A percentile compares a stretch with the other conserved stretches of the same genome.
These are phyloP conservation scores for Borovskyia barvae DNA, from an alignment of 208 protist species.

Conservation along the genomic window DNA sequence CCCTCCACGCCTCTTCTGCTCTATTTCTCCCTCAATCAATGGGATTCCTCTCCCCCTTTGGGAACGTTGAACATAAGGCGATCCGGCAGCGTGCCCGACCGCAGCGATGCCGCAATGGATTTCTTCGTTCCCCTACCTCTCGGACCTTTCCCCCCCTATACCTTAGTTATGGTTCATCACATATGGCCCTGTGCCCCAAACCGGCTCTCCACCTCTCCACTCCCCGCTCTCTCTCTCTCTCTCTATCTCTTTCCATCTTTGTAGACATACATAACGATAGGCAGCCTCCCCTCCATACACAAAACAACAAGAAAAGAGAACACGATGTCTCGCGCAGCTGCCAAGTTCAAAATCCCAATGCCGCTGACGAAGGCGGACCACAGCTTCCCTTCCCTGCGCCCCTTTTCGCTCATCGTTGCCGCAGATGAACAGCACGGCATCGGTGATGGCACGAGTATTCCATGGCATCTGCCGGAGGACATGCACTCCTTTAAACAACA, in stretches of 20 bases:
- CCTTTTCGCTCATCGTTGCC: slow-evolving; percentile 80
- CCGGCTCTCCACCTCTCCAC: neutral
- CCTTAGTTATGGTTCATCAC: too few relatives aligned
- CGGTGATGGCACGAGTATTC: slow-evolving; percentile 75
- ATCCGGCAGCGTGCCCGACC: neutral
- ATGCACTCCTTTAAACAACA: slow-evolving; percentile 85
- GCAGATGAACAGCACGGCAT: slow-evolving; percentile 70
- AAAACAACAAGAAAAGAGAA: neutral
- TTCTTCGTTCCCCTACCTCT: neutral
- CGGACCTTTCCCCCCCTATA: neutral
- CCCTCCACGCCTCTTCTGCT: too few relatives aligned
- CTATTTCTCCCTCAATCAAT: too few relatives aligned
- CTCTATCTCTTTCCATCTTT: neutral
- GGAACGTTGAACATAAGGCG: too few relatives aligned
- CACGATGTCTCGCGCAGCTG: slow-evolving; percentile 5
- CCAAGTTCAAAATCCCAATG: slow-evolving; percentile 73
- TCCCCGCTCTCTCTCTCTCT: slow-evolving; percentile 5
- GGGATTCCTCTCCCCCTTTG: too few relatives aligned
- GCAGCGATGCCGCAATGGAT: neutral
- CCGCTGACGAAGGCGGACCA: slow-evolving; percentile 43
- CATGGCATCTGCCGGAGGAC: slow-evolving; percentile 87
- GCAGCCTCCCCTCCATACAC: neutral
- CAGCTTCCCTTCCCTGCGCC: slow-evolving; percentile 49
- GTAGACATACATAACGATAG: neutral
- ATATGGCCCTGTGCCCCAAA: too few relatives aligned